Percentiles rank a stretch among this genome's conserved stretches.
These are phyloP conservation scores for Sherardia arvensis DNA, from an alignment of 257 asterid genomes.

Conservation along the genomic window DNA sequence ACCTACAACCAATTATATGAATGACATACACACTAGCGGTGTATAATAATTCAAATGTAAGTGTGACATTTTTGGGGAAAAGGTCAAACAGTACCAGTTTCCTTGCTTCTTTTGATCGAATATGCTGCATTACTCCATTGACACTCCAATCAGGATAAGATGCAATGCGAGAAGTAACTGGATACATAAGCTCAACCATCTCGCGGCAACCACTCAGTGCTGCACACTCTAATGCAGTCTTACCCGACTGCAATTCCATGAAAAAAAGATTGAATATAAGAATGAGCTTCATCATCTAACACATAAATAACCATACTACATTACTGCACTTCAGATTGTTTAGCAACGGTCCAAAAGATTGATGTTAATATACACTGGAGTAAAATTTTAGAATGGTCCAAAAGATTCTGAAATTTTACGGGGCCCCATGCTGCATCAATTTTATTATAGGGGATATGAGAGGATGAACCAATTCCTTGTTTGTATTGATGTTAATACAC, in stretches of 20 bases:
- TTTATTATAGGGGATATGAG: no score
- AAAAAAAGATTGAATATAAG: background rate
- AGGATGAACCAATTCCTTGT: no score
- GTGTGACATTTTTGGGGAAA: background rate
- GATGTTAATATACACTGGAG: no score
- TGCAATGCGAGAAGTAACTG: slow-evolving; percentile 12
- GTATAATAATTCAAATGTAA: no score
- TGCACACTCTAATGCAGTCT: slow-evolving; percentile 10
- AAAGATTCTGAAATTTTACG: no score
- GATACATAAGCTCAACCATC: slow-evolving; percentile 16
- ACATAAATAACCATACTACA: no score
- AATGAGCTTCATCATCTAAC: background rate
- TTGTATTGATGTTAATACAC: no score
- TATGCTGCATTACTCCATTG: slow-evolving; percentile 11
- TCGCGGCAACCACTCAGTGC: background rate
- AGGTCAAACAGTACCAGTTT: no score
- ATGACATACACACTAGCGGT: background rate
- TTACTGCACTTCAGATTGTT: no score
- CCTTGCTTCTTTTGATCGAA: slow-evolving; percentile 13
- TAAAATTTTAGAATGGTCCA: no score
- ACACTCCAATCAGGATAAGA: slow-evolving; percentile 24
- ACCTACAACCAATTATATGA: background rate
- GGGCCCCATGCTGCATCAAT: no score
- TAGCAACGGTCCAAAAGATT: no score
- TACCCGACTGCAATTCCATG: slow-evolving; percentile 6